Base-by-base conservation (phyloP, 1,284 basidiomycete species). In the Omphalotus olearius region DNA sequence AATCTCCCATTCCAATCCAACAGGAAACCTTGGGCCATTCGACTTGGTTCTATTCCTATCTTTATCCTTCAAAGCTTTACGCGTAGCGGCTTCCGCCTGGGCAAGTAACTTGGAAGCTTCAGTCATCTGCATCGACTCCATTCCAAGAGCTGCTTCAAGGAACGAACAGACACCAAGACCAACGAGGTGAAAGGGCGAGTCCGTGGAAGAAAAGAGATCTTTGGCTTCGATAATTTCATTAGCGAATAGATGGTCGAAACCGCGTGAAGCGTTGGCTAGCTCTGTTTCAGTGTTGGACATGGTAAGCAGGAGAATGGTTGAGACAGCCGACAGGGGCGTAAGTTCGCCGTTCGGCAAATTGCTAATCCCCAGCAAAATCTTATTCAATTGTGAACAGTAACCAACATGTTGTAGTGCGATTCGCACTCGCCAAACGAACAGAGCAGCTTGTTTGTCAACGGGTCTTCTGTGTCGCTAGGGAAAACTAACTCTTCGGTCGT, bases 71-170 rank as follows among this genome's bases (percentile, higher is more conserved):
- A 73, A 64, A 51, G 73, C 69, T 42, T 75, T 81, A 62, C 78
- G 80, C 0, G 84, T 74, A 6, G 77, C 79, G 0, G 79, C 75
- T 61, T 88, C 83, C 0, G 84, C 78, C 2, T 73, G 67, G 1
- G 75, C 67, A 3, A 90, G 73, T 54, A 74, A 72, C 20, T 69
- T 66, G 1, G 73, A 67, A 0, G 88, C 86, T 56, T 86, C 81
- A 7, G 71, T 64, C 71, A 87, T 78, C 35, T 80, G 59, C 13
- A 65, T 73, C 1, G 72, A 83, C 78, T 91, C 88, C 82, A 90
- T 82, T 16, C 86, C 85, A n/a, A 91, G 67, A 1, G 85, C 86
- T 1, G 88, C 88, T 65, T 88, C 82, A 28, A 91, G 68, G 59
- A 90, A 90, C 1, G 80, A 77, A 54, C 82, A 83, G 0, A 83